phyloP scores from a whole-genome alignment of 768 basidiomycete species.

The Tylopilus rubrobrunneus region DNA sequence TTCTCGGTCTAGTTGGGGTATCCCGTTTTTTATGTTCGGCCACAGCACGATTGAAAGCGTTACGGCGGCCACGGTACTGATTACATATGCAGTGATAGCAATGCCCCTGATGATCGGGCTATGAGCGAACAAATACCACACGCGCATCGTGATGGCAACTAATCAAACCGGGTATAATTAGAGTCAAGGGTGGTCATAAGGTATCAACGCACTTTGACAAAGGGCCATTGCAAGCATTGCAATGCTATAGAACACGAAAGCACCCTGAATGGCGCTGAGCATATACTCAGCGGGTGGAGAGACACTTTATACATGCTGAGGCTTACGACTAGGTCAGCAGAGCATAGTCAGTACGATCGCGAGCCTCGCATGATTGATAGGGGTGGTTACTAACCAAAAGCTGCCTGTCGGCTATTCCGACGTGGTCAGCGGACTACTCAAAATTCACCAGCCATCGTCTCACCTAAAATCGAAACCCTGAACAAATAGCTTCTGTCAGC shows the following conservation, averaged over 20 bases:
- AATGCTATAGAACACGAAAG: not conserved
- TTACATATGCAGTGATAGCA: not conserved
- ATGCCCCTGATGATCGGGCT: not conserved
- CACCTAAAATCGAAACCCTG: conserved; percentile 8
- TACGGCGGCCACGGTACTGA: not conserved
- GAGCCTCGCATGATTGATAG: not conserved
- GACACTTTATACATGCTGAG: not conserved
- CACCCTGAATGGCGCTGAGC: not conserved
- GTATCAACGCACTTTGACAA: conserved; percentile 15
- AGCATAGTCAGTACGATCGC: not conserved
- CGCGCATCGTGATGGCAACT: conserved; percentile 15
- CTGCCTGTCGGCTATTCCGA: not conserved
- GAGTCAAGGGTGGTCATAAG: not conserved
- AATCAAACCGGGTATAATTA: not conserved
- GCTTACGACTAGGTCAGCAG: conserved; percentile 8
- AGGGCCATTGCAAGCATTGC: not conserved
- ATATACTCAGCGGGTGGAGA: not conserved
- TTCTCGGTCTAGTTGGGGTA: no score
- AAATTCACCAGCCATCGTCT: not conserved
- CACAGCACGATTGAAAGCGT: not conserved
- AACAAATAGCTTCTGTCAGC: not conserved
- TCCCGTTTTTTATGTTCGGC: no score
- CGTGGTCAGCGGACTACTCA: not conserved
- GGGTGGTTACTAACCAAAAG: conserved; percentile 1
- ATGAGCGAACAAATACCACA: conserved; percentile 18